Percentiles rank a stretch among this genome's conserved stretches.
Conservation (phyloP, 106 monocot species). For the Acorus gramineus region DNA sequence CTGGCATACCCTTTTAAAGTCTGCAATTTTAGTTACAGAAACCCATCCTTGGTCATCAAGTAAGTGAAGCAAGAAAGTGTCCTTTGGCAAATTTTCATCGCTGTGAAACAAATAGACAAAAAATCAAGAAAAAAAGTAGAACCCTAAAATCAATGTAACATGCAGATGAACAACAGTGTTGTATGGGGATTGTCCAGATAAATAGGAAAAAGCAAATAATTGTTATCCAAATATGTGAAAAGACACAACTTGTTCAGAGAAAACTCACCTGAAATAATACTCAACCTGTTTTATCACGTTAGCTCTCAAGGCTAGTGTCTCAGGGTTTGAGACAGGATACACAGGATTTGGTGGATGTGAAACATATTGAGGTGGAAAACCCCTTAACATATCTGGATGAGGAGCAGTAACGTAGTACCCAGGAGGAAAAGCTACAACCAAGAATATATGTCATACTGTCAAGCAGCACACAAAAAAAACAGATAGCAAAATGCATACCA, state of each 20-base stretch:
- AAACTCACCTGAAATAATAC: constrained; percentile 79
- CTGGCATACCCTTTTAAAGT: constrained; percentile 72
- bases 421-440: constrained; percentile 47
- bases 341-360: constrained; percentile 26
- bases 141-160: not conserved
- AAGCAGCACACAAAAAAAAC: not conserved
- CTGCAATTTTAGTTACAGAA: constrained; percentile 66
- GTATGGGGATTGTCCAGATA: too few species aligned
- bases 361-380: constrained; percentile 31
- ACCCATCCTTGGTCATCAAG: constrained; percentile 86
- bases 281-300: constrained; percentile 68
- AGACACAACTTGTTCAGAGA: too few species aligned
- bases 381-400: constrained; percentile 52
- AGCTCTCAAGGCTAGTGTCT: constrained; percentile 24
- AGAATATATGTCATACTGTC: not conserved
- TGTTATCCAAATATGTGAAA: too few species aligned
- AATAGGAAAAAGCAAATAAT: too few species aligned
- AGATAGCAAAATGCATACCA: not conserved
- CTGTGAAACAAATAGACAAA: constrained; percentile 22
- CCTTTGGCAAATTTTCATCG: constrained; percentile 63
- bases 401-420: constrained; percentile 42
- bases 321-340: constrained; percentile 2
- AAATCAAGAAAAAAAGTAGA: not conserved
- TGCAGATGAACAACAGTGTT: not conserved
- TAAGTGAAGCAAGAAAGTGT: constrained; percentile 51